These are phyloP conservation scores for Aeschynomene evenia DNA, from an alignment of 306 rosid species.

Conservation along the genomic window DNA sequence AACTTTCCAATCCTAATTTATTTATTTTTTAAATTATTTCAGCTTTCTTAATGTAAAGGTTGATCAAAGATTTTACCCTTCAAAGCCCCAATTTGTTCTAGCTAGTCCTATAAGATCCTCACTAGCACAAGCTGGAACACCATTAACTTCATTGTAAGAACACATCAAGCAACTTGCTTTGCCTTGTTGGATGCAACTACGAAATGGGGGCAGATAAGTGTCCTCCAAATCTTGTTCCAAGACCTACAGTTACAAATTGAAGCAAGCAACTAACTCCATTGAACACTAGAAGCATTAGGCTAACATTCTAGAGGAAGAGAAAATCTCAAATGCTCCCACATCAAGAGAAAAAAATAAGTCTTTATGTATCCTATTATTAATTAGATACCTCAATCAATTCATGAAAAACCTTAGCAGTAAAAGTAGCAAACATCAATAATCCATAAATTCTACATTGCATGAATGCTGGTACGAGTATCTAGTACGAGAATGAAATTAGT, in stretches of 20 bases:
- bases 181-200: conserved; percentile 78
- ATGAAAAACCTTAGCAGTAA: too few species aligned
- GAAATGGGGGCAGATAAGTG: conserved; percentile 87
- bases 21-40: not conserved
- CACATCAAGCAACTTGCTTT: conserved; percentile 98
- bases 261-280: not conserved
- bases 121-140: conserved; percentile 88
- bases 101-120: conserved; percentile 60
- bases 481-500: too few species aligned
- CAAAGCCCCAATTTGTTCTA: conserved; percentile 72
- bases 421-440: too few species aligned
- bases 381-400: too few species aligned
- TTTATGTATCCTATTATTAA: too few species aligned
- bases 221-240: conserved; percentile 85
- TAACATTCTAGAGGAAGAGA: not conserved
- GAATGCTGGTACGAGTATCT: too few species aligned
- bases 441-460: too few species aligned
- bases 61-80: conserved; percentile 53
- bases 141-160: conserved; percentile 85
- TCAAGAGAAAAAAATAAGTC: too few species aligned
- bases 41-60: conserved; percentile 10
- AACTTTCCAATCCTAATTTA: not conserved
- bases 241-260: conserved; percentile 45
- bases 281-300: too few species aligned
- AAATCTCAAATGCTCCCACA: too few species aligned